These are phyloP conservation scores for Vanrija sp. DNA, from an alignment of 1,284 basidiomycete genomes.

Conservation along the genomic window DNA sequence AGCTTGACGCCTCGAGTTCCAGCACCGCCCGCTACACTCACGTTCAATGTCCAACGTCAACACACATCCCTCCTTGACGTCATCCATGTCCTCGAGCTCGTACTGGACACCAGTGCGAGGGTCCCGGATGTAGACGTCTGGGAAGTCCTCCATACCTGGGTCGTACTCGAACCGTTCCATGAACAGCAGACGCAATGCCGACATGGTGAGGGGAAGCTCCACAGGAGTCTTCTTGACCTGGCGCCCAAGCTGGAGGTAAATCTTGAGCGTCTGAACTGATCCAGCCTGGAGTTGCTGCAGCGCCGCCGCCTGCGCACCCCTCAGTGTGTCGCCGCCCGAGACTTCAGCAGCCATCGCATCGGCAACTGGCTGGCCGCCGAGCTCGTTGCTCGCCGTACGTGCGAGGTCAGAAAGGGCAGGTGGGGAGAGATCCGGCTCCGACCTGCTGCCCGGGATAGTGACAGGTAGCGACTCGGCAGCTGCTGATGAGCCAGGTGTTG, in stretches of 20 bases:
- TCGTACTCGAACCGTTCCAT: slow-evolving; percentile 95
- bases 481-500: too few species aligned
- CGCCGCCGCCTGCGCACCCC: not conserved
- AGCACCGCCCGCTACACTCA: slow-evolving; percentile 53
- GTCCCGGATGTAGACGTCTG: slow-evolving; percentile 92
- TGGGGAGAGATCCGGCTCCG: too few species aligned
- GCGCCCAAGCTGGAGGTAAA: slow-evolving; percentile 81
- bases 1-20: slow-evolving; percentile 5
- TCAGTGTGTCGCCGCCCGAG: not conserved
- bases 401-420: too few species aligned
- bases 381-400: too few species aligned
- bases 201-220: slow-evolving; percentile 58
- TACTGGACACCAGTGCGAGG: slow-evolving; percentile 87
- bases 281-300: not conserved
- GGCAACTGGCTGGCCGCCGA: not conserved
- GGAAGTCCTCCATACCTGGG: slow-evolving; percentile 88
- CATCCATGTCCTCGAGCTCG: slow-evolving; percentile 92
- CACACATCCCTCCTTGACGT: slow-evolving; percentile 81
- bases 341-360: not conserved
- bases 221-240: slow-evolving; percentile 85
- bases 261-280: not conserved
- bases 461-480: too few species aligned
- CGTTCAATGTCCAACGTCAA: slow-evolving; percentile 94
- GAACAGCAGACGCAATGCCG: slow-evolving; percentile 61
- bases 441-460: too few species aligned